Percentiles rank a stretch among this genome's conserved stretches.
These are phyloP conservation scores for Ceratocystis eucalypticola DNA, from an alignment of 2,329 filamentous ascomycete species.

Conservation along the genomic window DNA sequence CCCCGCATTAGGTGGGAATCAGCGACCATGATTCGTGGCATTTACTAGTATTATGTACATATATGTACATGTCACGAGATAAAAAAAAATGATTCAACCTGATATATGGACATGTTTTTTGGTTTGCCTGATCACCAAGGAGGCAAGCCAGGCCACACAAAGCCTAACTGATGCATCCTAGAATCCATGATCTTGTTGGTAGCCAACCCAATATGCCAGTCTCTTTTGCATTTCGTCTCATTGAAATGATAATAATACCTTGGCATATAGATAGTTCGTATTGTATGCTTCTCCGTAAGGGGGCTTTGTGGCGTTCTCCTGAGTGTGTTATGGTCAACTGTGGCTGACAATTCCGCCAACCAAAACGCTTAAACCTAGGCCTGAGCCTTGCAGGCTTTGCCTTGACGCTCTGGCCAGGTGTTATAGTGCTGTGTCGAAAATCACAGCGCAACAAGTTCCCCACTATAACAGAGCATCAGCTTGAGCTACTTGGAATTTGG, in stretches of 20 bases:
- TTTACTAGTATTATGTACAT: neutral
- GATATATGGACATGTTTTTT: no score
- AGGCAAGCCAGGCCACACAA: no score
- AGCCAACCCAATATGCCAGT: no score
- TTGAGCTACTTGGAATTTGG: no score
- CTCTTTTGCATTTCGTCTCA: no score
- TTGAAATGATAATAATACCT: neutral
- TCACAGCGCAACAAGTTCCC: neutral
- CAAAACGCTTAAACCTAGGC: neutral
- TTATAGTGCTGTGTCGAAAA: neutral
- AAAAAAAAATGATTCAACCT: no score
- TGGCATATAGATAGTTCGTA: neutral
- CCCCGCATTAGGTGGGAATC: neutral
- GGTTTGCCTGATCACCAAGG: no score
- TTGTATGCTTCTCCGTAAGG: neutral
- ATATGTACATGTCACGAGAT: no score
- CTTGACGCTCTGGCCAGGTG: neutral
- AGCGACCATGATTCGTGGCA: neutral
- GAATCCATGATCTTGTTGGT: no score
- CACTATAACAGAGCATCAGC: neutral
- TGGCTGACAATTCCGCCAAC: constrained; percentile 2
- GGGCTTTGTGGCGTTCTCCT: neutral
- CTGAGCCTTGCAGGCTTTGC: neutral
- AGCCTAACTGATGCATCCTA: no score
- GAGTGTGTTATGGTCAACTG: neutral